Evolutionary conservation across 331 rosid genomes (phyloP), one percentile per base, ranked within the genome.

Genomic region (Quercus tomentella): DNA sequence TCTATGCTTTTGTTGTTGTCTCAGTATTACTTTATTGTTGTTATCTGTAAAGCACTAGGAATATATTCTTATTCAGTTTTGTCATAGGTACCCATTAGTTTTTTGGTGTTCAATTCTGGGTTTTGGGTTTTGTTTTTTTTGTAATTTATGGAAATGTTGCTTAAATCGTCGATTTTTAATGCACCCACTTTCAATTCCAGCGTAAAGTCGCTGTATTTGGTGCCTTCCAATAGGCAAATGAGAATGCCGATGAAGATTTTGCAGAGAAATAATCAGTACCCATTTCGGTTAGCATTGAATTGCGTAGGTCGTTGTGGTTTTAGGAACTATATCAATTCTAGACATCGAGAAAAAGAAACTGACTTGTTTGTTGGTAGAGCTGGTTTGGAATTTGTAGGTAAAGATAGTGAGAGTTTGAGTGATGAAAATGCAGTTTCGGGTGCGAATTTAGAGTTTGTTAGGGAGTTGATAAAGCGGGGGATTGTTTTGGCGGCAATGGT

Each of bases 401-500:
- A 77, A 70, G 68, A 73, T 65, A 62, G 81, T 74, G 86, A 84
- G 54, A 76, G 76, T 88, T 76, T 51, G 68, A 54, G 74, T 4
- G 63, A 73, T 58, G 54, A 41, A 10, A 84, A 80, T 83, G 87
- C 26, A 84, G 12, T 41, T 81, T 79, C 82, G 4, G 79, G 86
- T 73, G 75, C 21, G 21, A 88, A 70, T 75, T 78, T 81, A 56
- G 85, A 83, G 51, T 82, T 85, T 58, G 70, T 88, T 25, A 43
- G 70, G 56, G 89, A 73, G 30, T 73, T 89, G 73, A 80, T 88
- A 67, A 89, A 83, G 87, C 74, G 79, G 31, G 97, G 98, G 56
- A 45, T 91, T 31, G 84, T 93, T 78, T 73, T 93, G 60, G 92
- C 89, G 56, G 98, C 97, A 26, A 72, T 88, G 77, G 88, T 93